Evolutionary conservation across 768 basidiomycete genomes (phyloP), one percentile per base, ranked within the genome.

Genomic region (Mycena floridula): DNA sequence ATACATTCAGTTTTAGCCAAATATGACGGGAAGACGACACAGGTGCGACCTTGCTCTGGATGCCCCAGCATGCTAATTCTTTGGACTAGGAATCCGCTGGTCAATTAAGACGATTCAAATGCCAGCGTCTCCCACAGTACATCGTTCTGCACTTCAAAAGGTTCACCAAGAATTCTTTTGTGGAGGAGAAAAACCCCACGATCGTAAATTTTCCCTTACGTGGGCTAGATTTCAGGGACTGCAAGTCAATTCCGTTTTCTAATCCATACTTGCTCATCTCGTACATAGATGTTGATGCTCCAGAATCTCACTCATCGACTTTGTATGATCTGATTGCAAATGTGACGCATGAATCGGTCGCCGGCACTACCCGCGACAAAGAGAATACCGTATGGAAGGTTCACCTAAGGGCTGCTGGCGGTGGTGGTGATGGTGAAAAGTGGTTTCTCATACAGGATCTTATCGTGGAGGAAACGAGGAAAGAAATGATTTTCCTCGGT

Each of bases 161-260:
- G 28, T 99, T 98, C 67, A 93, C 90, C 20, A 96, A 89, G 62
- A 99, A 98, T 61, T 74, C 74, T 42, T 97, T 98, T 55, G 93
- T 97, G 5, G 95, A 97, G 63, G 96, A 99, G 64, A 96, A 96
- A 66, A 99, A 99, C 57, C 95, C 95, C 7, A 99, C 96, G 1
- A 94, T 99, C 49, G 89, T 99, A 53, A 99, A 95, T 59, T 99
- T 96, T 58, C 95, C 95, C 3, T 71, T 97, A 21, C 79, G 88
- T 46, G 94, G 95, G 3, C 76, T 98, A 16, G 95, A 99, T 63
- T 85, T 99, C 62, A 70, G 69, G 54, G 92, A 92, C 40, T 97
- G 96, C 96, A 61, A 56, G 92, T 46, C 51, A 50, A 50, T 50
- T 48, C 53, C 51, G 54, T 41, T 45, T 52, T 45, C 45, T 56